A percentile compares a stretch with the other conserved stretches of the same genome.
phyloP scores from a whole-genome alignment of 1,284 basidiomycete species.

The Peniophora sp. region DNA sequence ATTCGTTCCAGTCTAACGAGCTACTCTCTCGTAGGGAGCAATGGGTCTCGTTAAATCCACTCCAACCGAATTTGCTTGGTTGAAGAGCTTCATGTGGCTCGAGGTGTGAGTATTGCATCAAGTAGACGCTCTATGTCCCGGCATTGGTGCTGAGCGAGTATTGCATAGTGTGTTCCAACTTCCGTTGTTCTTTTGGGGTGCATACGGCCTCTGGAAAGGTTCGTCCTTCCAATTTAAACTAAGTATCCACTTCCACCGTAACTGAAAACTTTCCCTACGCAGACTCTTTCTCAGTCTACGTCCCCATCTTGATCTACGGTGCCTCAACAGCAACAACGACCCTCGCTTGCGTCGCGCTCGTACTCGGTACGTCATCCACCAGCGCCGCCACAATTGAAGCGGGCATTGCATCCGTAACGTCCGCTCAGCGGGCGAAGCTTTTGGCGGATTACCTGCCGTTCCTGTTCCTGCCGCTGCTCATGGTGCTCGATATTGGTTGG shows the following conservation, averaged over 20 bases:
- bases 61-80: slow-evolving; percentile 45
- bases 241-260: slow-evolving; percentile 7
- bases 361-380: slow-evolving; percentile 40
- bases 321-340: slow-evolving; percentile 75
- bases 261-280: slow-evolving; percentile 11
- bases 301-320: slow-evolving; percentile 62
- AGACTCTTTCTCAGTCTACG: slow-evolving; percentile 42
- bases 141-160: too few species aligned
- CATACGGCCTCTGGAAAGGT: slow-evolving; percentile 62
- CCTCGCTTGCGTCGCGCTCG: slow-evolving; percentile 56
- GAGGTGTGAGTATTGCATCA: slow-evolving; percentile 32
- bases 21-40: neutral
- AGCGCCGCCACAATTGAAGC: slow-evolving; percentile 23
- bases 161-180: slow-evolving; percentile 66
- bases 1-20: too few species aligned
- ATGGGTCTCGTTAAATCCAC: neutral
- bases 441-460: slow-evolving; percentile 72
- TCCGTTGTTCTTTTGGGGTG: slow-evolving; percentile 67
- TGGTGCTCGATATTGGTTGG: slow-evolving; percentile 65
- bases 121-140: neutral
- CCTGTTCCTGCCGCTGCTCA: slow-evolving; percentile 60
- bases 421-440: slow-evolving; percentile 42
- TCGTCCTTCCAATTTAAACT: slow-evolving; percentile 12
- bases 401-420: slow-evolving; percentile 30
- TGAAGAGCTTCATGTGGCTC: slow-evolving; percentile 54